These are phyloP conservation scores for Flaveria floridana DNA, from an alignment of 140 eudicot genomes.

Conservation along the genomic window DNA sequence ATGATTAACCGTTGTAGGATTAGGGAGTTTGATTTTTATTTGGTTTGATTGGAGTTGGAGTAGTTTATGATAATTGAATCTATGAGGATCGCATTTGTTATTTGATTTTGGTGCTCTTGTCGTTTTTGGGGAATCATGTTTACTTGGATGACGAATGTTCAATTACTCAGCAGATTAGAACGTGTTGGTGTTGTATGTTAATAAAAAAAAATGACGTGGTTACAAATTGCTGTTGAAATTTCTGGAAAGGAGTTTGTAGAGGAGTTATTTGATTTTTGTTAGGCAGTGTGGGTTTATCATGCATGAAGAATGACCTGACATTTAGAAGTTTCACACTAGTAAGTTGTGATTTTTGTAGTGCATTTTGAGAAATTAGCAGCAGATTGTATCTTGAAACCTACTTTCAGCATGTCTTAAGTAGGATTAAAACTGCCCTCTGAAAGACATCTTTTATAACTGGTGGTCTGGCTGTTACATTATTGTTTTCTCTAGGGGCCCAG, in stretches of 20 bases:
- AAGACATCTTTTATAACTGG: neutral
- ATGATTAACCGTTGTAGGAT: neutral
- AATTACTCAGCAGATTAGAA: constrained; percentile 20
- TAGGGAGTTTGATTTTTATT: constrained; percentile 9
- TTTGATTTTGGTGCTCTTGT: neutral
- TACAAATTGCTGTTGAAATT: constrained; percentile 5
- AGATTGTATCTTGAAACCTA: constrained; percentile 14
- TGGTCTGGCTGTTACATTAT: constrained; percentile 4
- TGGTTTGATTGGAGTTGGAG: constrained; percentile 14
- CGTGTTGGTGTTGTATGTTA: neutral
- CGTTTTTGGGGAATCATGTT: constrained; percentile 4
- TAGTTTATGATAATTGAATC: constrained; percentile 16
- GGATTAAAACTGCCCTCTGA: constrained; percentile 4
- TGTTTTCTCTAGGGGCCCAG: constrained; percentile 7
- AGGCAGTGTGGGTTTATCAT: constrained; percentile 1
- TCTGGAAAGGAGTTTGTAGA: no score
- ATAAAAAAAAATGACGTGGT: neutral
- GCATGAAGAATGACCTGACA: constrained; percentile 1
- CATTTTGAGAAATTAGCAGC: constrained; percentile 17
- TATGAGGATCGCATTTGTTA: constrained; percentile 14
- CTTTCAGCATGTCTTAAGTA: neutral
- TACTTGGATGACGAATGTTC: constrained; percentile 1
- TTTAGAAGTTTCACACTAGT: neutral
- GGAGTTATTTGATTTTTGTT: neutral
- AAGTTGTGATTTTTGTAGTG: neutral